phyloP scores from a whole-genome alignment of 805 yeast species.

The Priceomyces carsonii region DNA sequence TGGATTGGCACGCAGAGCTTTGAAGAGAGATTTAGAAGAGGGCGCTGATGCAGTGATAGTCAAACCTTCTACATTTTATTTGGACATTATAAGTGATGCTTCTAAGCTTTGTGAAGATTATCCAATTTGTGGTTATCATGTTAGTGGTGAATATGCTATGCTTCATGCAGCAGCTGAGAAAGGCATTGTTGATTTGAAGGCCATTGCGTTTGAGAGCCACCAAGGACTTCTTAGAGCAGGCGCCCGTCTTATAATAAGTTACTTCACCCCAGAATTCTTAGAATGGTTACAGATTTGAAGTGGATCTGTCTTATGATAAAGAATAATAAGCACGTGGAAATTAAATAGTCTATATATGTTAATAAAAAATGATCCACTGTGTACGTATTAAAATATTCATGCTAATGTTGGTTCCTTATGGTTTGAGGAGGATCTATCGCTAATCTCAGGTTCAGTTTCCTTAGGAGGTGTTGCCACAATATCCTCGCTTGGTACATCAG shows the following conservation, averaged over 20 bases:
- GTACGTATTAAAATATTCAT: neutral
- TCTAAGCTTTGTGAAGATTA: constrained; percentile 75
- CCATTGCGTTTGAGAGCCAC: constrained; percentile 82
- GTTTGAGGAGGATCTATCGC: constrained; percentile 1
- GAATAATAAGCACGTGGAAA: neutral
- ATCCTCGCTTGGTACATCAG: constrained; percentile 27
- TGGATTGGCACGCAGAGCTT: constrained; percentile 92
- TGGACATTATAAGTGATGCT: constrained; percentile 90
- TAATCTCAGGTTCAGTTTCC: neutral
- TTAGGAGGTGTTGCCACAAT: neutral
- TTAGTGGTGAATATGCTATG: constrained; percentile 97
- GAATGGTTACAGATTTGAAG: constrained; percentile 66
- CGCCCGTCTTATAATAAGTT: constrained; percentile 85
- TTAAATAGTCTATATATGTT: neutral
- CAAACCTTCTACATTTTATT: constrained; percentile 93
- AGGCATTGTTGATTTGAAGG: constrained; percentile 84
- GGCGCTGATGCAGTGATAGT: constrained; percentile 96
- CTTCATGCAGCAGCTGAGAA: constrained; percentile 97
- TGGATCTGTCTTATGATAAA: neutral
- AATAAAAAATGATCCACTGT: too few relatives aligned
- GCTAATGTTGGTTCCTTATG: constrained; percentile 3
- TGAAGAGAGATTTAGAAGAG: constrained; percentile 80
- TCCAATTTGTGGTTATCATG: constrained; percentile 95
- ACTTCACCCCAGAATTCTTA: constrained; percentile 92
- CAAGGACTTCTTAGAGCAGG: constrained; percentile 94